These are phyloP conservation scores for Macrolepiota dolichaula DNA, from an alignment of 768 basidiomycete genomes.

Conservation along the genomic window DNA sequence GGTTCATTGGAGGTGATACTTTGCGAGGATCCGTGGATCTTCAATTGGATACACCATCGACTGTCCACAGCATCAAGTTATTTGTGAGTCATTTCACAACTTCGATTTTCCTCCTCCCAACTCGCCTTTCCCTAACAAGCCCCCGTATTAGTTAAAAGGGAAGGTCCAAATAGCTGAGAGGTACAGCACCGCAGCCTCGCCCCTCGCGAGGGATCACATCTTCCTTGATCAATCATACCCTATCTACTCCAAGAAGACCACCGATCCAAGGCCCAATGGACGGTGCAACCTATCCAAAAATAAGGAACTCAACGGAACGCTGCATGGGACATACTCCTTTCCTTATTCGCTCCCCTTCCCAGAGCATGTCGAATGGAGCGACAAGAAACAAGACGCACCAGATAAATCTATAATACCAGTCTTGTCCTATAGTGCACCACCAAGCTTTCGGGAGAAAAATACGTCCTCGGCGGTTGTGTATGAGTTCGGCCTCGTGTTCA, in stretches of 20 bases:
- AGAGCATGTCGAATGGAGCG: neutral
- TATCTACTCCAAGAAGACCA: neutral
- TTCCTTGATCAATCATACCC: neutral
- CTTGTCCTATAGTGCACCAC: neutral
- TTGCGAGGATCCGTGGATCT: neutral
- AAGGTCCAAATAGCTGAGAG: neutral
- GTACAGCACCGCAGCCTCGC: neutral
- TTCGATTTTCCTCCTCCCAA: no score
- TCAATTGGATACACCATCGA: neutral
- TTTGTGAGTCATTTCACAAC: neutral
- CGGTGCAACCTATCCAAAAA: neutral
- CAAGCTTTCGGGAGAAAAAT: neutral
- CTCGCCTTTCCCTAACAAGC: neutral
- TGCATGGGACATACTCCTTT: neutral
- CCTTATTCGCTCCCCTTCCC: neutral
- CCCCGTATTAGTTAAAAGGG: neutral
- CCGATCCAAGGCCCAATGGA: neutral
- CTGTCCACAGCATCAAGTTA: neutral
- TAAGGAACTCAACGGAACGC: neutral
- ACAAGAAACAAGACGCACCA: neutral
- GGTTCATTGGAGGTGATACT: neutral
- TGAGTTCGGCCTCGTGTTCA: neutral
- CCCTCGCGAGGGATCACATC: neutral
- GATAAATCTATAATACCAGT: neutral
- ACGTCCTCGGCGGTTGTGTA: neutral